A percentile compares a stretch with the other conserved stretches of the same genome.
These are phyloP conservation scores for Hortiboletus flavorubellus DNA, from an alignment of 768 basidiomycete genomes.

Conservation along the genomic window DNA sequence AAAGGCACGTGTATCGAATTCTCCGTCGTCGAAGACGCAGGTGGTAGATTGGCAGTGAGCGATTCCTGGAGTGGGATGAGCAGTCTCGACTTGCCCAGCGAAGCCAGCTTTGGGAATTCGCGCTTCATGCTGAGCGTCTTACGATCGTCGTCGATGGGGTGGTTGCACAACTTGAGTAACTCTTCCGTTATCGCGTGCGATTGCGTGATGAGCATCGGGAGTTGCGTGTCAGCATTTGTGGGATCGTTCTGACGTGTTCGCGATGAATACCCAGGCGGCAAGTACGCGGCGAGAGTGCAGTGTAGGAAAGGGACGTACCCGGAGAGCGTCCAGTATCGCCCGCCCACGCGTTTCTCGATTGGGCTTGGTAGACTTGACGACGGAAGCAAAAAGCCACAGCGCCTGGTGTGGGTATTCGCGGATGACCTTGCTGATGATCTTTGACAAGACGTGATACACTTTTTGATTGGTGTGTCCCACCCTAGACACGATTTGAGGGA, in stretches of 20 bases:
- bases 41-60: slow-evolving; percentile 84
- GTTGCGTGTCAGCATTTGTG: slow-evolving; percentile 35
- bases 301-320: slow-evolving; percentile 37
- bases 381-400: slow-evolving; percentile 89
- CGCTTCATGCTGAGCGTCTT: slow-evolving; percentile 41
- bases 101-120: slow-evolving; percentile 52
- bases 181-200: slow-evolving; percentile 64
- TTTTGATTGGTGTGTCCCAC: slow-evolving; percentile 69
- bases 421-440: slow-evolving; percentile 73
- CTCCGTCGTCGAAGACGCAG: slow-evolving; percentile 46
- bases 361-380: slow-evolving; percentile 75
- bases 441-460: slow-evolving; percentile 57
- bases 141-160: slow-evolving; percentile 40
- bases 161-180: slow-evolving; percentile 64
- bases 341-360: slow-evolving; percentile 60
- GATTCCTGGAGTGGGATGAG: slow-evolving; percentile 94
- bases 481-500: slow-evolving; percentile 95
- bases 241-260: slow-evolving; percentile 43
- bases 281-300: neutral
- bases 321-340: slow-evolving; percentile 53
- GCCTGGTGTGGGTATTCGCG: slow-evolving; percentile 84
- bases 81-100: slow-evolving; percentile 58
- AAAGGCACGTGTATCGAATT: slow-evolving; percentile 78
- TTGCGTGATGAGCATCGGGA: slow-evolving; percentile 51
- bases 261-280: neutral